Conservation (phyloP, 129 eudicot species). For the Arctium lappa region DNA sequence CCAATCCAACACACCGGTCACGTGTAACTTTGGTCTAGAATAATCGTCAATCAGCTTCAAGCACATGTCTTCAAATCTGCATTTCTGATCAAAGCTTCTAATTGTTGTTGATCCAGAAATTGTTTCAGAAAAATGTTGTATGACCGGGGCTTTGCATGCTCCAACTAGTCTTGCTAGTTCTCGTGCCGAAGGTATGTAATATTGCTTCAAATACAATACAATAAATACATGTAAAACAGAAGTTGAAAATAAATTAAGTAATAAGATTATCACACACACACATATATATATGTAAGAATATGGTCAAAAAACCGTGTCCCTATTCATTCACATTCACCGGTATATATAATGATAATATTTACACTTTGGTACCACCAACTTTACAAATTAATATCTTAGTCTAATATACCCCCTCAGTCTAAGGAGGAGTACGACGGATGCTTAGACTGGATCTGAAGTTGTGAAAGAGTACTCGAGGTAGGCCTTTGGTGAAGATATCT, state of each 20-base stretch:
- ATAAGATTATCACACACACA: neutral
- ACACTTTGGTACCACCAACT: no score
- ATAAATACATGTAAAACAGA: slow-evolving; percentile 8
- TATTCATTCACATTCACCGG: no score
- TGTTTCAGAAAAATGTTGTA: slow-evolving; percentile 96
- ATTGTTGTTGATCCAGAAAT: slow-evolving; percentile 84
- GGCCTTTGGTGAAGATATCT: no score
- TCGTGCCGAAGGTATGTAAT: slow-evolving; percentile 84
- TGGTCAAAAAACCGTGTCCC: no score
- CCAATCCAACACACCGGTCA: slow-evolving; percentile 82
- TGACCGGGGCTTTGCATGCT: slow-evolving; percentile 84
- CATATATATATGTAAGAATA: no score
- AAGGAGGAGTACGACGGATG: no score
- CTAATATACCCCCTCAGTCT: no score
- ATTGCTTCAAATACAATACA: slow-evolving; percentile 49
- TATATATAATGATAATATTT: no score
- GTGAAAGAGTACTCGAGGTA: no score
- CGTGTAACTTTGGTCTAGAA: slow-evolving; percentile 73
- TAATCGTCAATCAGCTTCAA: slow-evolving; percentile 61
- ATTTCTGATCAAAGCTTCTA: slow-evolving; percentile 82
- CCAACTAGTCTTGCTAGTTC: slow-evolving; percentile 85
- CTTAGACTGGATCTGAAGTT: no score
- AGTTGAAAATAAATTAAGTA: neutral
- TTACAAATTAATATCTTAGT: no score
- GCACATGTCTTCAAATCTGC: slow-evolving; percentile 56